These are phyloP conservation scores for Fusarium agapanthi DNA, from an alignment of 2,329 filamentous ascomycete genomes.

Conservation along the genomic window DNA sequence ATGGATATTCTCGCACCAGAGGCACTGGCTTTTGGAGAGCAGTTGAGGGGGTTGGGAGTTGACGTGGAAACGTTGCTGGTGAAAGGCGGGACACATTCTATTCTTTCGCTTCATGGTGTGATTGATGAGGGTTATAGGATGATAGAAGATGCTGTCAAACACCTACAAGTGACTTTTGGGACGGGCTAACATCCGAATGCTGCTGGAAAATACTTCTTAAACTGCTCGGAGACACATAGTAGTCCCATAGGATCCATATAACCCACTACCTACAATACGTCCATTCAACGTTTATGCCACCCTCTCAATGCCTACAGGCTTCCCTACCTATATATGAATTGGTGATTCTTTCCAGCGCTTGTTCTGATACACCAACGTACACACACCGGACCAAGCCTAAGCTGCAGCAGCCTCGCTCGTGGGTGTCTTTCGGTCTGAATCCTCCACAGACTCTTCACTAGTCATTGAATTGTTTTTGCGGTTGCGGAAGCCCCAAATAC, in stretches of 20 bases:
- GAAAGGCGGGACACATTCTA: slow-evolving; percentile 39
- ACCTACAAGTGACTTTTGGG: slow-evolving; percentile 32
- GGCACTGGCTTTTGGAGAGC: slow-evolving; percentile 42
- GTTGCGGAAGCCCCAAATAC: slow-evolving; percentile 40
- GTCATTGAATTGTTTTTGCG: slow-evolving; percentile 7
- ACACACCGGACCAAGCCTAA: background rate
- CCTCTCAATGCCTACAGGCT: background rate
- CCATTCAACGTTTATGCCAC: background rate
- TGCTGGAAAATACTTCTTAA: background rate
- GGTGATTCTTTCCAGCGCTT: background rate
- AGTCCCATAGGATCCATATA: background rate
- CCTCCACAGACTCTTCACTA: slow-evolving; percentile 21
- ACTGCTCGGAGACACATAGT: background rate
- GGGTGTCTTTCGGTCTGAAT: slow-evolving; percentile 12
- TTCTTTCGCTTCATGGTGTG: slow-evolving; percentile 38
- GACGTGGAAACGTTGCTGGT: slow-evolving; percentile 30
- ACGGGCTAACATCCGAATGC: background rate
- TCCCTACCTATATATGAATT: background rate
- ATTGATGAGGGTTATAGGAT: slow-evolving; percentile 37
- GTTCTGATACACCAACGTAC: background rate
- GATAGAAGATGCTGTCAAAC: slow-evolving; percentile 35
- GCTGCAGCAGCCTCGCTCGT: slow-evolving; percentile 6
- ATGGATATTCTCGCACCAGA: slow-evolving; percentile 47
- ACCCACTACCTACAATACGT: background rate
- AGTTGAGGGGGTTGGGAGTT: slow-evolving; percentile 35